Evolutionary conservation across 2,329 filamentous ascomycete species (phyloP), one percentile per base, ranked within the genome.

Genomic region (Hawksworthiomyces lignivorus): DNA sequence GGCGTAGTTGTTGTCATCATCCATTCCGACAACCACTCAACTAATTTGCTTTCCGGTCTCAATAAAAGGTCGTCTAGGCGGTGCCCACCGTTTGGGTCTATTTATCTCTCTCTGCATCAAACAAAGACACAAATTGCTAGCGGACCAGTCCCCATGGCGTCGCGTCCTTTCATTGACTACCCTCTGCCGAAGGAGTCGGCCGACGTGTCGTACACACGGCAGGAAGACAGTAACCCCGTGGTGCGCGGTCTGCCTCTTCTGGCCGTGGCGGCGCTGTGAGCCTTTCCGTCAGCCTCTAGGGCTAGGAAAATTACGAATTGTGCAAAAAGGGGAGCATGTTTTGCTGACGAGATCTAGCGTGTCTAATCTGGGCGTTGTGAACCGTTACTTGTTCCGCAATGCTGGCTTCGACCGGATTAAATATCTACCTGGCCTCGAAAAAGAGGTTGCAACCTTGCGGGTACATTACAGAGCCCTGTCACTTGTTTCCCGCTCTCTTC

Each of bases 361-460:
- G 32, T 67, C 75, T 2, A 75, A 73, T 20, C 63, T 80, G n/a
- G 63, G 67, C 10, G 68, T 74, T 32, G 48, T 90, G 8, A 81
- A 84, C 46, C 73, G 69, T 43, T 62, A 75, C 34, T 70, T 89
- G 48, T 94, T 82, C 81, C 65, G 63, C 36, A 87, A 87, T 64
- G 81, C 84, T 36, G 61, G 72, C 21, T 75, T 80, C 43, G 66
- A 64, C 22, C 56, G 53, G 15, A 55, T 73, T 47, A 70, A 67
- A 45, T 58, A 69, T 35, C 60, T 76, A 11, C 60, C 68, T 2
- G 64, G 58, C 10, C 60, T 80, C 12, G 60, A 64, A 7, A 41
- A 61, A 6, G 66, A 71, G 41, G 48, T 65, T 9, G 67, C 63
- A 43, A 63, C 69, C 29, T 67, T 72, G 43, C 63, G 75, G 51